Evolutionary conservation across 2,329 filamentous ascomycete genomes (phyloP).

Genomic region (Fusarium sp.): DNA sequence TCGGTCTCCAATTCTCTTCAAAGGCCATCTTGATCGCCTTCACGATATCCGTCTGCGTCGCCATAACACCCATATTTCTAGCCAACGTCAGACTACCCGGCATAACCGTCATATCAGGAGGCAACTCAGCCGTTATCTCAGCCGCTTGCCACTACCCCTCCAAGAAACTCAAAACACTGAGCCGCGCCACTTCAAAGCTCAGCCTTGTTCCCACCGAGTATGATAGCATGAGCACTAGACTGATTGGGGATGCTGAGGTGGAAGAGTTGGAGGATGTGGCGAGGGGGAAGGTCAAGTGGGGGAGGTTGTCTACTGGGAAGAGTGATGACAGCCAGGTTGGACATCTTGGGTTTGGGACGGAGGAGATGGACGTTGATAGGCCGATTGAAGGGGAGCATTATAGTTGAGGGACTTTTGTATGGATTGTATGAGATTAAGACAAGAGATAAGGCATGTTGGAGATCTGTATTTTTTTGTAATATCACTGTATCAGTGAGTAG

Average conservation of each 20-base stretch:
- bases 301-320: constrained; percentile 16
- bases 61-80: constrained; percentile 10
- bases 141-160: constrained; percentile 31
- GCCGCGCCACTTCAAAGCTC: not conserved
- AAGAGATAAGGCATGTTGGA: not conserved
- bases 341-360: constrained; percentile 33
- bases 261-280: constrained; percentile 2
- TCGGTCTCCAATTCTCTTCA: constrained; percentile 28
- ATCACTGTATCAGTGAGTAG: not conserved
- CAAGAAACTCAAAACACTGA: not conserved
- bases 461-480: not conserved
- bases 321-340: constrained; percentile 18
- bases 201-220: not conserved
- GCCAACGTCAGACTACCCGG: constrained; percentile 27
- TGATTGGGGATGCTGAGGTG: constrained; percentile 10
- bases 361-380: constrained; percentile 18
- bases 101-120: constrained; percentile 26
- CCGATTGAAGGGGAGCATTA: constrained; percentile 34
- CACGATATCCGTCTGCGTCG: constrained; percentile 2
- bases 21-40: constrained; percentile 22
- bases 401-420: constrained; percentile 3
- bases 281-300: constrained; percentile 30
- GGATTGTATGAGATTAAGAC: not conserved
- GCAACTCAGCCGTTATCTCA: constrained; percentile 33
- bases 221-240: not conserved